Evolutionary conservation across 2,329 filamentous ascomycete species (phyloP).

Genomic region (Parafenestella ontariensis): DNA sequence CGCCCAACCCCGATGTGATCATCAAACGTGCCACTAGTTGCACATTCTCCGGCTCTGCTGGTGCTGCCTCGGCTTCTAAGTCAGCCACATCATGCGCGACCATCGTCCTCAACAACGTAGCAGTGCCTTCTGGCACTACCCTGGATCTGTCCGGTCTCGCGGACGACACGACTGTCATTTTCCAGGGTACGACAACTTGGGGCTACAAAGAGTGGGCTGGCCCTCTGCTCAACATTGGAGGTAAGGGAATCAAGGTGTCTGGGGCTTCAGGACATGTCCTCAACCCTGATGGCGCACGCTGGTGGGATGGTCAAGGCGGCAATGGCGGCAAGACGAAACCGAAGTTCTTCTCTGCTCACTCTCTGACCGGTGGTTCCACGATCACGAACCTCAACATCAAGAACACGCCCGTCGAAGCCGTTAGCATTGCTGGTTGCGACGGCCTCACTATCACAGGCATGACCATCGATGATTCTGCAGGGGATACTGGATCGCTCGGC

Average conservation of each 20-base stretch:
- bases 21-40: slow-evolving; percentile 52
- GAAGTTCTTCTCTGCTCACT: slow-evolving; percentile 64
- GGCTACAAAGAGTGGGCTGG: slow-evolving; percentile 71
- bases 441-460: slow-evolving; percentile 58
- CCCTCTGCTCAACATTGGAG: slow-evolving; percentile 67
- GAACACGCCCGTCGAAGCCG: slow-evolving; percentile 63
- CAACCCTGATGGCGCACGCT: slow-evolving; percentile 63
- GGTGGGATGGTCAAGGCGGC: slow-evolving; percentile 58
- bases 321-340: slow-evolving; percentile 54
- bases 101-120: slow-evolving; percentile 61
- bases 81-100: slow-evolving; percentile 61
- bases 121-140: slow-evolving; percentile 64
- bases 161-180: slow-evolving; percentile 63
- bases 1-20: slow-evolving; percentile 17
- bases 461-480: slow-evolving; percentile 64
- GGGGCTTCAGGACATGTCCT: slow-evolving; percentile 62
- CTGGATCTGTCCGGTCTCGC: slow-evolving; percentile 64
- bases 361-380: slow-evolving; percentile 54
- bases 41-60: slow-evolving; percentile 57
- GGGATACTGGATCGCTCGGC: slow-evolving; percentile 49
- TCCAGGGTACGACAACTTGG: slow-evolving; percentile 70
- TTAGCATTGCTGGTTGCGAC: slow-evolving; percentile 54
- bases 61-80: slow-evolving; percentile 55
- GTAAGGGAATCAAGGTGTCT: slow-evolving; percentile 64
- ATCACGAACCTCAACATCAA: slow-evolving; percentile 60